Base-by-base conservation (phyloP, 2,329 filamentous ascomycete species). In the Trichophyton verrucosum region DNA sequence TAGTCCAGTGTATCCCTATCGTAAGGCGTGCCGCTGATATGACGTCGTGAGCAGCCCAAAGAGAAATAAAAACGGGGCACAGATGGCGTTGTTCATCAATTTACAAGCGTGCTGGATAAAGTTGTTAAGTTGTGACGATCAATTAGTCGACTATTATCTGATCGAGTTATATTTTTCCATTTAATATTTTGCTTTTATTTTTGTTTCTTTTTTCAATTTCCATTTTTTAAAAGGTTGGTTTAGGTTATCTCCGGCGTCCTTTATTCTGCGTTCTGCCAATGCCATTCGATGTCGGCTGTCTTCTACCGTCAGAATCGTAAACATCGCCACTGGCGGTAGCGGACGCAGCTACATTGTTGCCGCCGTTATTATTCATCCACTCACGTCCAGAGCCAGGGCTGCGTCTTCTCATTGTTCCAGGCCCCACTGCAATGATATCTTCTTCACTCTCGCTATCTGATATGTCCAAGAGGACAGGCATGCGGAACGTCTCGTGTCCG, bases 391-490 rank as follows among this genome's bases (percentile, higher is more conserved):
- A 86, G 1, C 88, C 89, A 9, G 89, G 85, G 71, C 89, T 96
- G 71, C 91, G 87, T 62, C 91, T 82, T 65, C 92, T 82, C 81
- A 95, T 92, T 55, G 94, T 95, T 9, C 92, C 92, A 0, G 83
- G 81, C 0, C 84, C 84, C 59, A 86, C 78, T 40, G 82, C 80
- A 40, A 86, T 76, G 57, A 86, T 81, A 70, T 99, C 95, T 68
- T 99, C 94, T 70, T 96, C 94, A 70, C 89, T 96, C 70, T 97
- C 94, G 67, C 89, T 96, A 68, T 95, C 91, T 56, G 91, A 90
- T 53, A 97, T 83, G 70, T 96, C 89, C 64, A 96, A 83, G n/a
- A 96, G 75, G 2, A 99, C 89, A 0, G 94, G 95, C 86, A 99
- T 95, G 61, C 84, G 82, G 71, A 96, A 97, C n/a, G 80, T 78